phyloP scores from a whole-genome alignment of 75 land plant genomes.

The Picea sitchensis region DNA sequence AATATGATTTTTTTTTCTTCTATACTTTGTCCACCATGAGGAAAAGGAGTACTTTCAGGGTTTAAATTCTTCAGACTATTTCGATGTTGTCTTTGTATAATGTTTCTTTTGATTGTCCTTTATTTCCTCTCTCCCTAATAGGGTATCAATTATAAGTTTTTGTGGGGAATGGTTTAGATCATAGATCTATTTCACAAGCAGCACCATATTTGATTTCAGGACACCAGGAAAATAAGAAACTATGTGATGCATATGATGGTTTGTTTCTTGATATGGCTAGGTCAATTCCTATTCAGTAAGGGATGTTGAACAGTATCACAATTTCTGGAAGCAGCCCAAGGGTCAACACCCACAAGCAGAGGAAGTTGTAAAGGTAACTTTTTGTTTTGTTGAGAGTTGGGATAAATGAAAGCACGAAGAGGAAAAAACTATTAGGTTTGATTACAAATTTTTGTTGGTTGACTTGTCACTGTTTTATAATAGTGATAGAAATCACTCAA shows the following conservation, averaged over 20 bases:
- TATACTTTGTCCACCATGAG: neutral
- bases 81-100: neutral
- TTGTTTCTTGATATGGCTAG: slow-evolving; percentile 37
- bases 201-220: slow-evolving; percentile 9
- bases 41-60: neutral
- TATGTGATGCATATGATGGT: slow-evolving; percentile 12
- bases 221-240: slow-evolving; percentile 8
- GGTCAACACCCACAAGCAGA: slow-evolving; percentile 83
- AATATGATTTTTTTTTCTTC: neutral
- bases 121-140: neutral
- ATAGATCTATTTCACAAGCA: neutral
- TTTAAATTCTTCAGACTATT: neutral
- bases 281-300: slow-evolving; percentile 84
- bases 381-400: neutral
- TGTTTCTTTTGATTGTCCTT: neutral
- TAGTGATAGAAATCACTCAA: neutral
- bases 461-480: neutral
- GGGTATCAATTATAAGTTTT: neutral
- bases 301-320: slow-evolving; percentile 91
- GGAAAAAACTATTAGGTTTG: neutral
- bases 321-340: slow-evolving; percentile 89
- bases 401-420: neutral
- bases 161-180: neutral
- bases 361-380: slow-evolving; percentile 32
- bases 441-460: neutral